Percentiles rank a stretch among this genome's conserved stretches.
These are phyloP conservation scores for Plenodomus biglobosus DNA, from an alignment of 2,329 filamentous ascomycete species.

Conservation along the genomic window DNA sequence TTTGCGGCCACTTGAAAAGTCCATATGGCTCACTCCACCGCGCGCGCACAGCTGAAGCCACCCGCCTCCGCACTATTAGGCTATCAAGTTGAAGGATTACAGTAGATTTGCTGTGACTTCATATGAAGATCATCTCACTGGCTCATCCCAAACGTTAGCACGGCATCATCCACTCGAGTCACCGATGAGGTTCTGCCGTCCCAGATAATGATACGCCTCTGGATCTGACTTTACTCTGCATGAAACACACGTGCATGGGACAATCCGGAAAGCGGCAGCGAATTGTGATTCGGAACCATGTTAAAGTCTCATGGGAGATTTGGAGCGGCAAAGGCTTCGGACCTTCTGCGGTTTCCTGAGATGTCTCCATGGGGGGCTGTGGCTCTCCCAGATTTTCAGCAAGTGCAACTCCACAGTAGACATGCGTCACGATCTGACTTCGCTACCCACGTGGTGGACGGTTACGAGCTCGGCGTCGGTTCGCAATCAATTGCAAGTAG, in stretches of 20 bases:
- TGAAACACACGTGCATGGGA: constrained; percentile 7
- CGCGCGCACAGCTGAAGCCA: constrained; percentile 3
- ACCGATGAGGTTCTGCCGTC: not conserved
- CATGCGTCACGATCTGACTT: not conserved
- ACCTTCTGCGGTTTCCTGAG: constrained; percentile 7
- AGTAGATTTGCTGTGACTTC: constrained; percentile 1
- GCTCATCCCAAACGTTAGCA: constrained; percentile 6
- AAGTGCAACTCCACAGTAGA: not conserved
- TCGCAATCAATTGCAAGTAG: too few species aligned
- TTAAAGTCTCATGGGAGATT: constrained; percentile 1
- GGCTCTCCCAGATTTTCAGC: not conserved
- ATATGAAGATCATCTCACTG: constrained; percentile 3
- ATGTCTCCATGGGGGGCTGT: constrained; percentile 3
- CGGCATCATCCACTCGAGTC: constrained; percentile 1
- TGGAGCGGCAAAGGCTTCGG: constrained; percentile 10
- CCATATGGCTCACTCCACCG: constrained; percentile 2
- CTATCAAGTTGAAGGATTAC: not conserved
- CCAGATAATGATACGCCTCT: not conserved
- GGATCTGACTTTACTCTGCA: constrained; percentile 1
- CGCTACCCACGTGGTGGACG: too few species aligned
- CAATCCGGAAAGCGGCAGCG: constrained; percentile 10
- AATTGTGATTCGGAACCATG: constrained; percentile 9
- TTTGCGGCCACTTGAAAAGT: constrained; percentile 7
- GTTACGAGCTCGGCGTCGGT: not conserved
- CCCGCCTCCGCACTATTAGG: constrained; percentile 12